Conservation (phyloP, 169 alveolate species). For the Plasmodium yoelii region DNA sequence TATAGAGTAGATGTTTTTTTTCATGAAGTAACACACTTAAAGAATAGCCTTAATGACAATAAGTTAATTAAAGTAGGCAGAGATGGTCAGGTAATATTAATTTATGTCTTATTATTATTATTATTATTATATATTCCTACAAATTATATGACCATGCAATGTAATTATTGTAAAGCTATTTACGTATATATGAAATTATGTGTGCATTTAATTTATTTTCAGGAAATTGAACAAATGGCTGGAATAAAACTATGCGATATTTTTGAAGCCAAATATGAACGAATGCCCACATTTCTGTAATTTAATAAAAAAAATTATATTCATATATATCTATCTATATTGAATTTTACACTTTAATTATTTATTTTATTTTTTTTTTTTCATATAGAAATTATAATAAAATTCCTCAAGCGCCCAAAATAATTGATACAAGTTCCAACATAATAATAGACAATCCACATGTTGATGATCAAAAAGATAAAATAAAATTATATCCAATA, state of each 20-base stretch:
- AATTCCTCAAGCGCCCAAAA: slow-evolving; percentile 4
- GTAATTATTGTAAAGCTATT: neutral
- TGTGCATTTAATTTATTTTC: neutral
- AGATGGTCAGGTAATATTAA: slow-evolving; percentile 80
- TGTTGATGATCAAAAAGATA: slow-evolving; percentile 23
- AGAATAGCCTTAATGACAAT: slow-evolving; percentile 77
- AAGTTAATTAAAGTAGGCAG: slow-evolving; percentile 80
- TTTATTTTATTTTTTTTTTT: neutral
- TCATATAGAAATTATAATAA: neutral
- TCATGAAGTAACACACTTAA: slow-evolving; percentile 78
- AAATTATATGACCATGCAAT: neutral
- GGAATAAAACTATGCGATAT: slow-evolving; percentile 57
- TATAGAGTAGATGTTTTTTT: slow-evolving; percentile 79
- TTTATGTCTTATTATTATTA: neutral
- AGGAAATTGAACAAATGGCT: slow-evolving; percentile 72
- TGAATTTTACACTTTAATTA: neutral
- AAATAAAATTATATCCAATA: slow-evolving; percentile 28
- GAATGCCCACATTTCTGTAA: slow-evolving; percentile 13
- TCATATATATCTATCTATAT: neutral
- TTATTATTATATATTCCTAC: slow-evolving; percentile 12
- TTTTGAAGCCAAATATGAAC: slow-evolving; percentile 57
- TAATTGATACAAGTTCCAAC: slow-evolving; percentile 6
- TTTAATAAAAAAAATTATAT: neutral
- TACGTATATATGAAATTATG: neutral
- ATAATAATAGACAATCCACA: neutral